phyloP scores from a whole-genome alignment of 2,329 filamentous ascomycete species.

The Thelonectria blattea region DNA sequence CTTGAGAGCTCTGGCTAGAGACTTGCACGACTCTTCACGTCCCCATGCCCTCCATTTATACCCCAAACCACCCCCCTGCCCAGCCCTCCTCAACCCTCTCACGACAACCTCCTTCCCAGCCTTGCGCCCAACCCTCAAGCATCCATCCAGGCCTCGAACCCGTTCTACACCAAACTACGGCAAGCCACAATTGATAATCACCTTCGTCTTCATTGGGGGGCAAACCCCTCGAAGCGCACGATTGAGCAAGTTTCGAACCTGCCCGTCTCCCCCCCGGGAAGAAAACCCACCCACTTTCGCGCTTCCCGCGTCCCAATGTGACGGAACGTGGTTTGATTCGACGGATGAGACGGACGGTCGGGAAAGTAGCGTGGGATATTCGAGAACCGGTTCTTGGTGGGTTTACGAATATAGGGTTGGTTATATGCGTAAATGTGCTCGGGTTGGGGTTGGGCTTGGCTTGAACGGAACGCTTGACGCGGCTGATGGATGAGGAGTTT shows the following conservation, averaged over 20 bases:
- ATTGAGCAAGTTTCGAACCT: conserved; percentile 10
- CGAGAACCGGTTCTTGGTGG: background rate
- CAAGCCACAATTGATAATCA: background rate
- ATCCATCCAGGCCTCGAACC: background rate
- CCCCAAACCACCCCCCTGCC: background rate
- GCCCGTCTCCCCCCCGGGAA: no score
- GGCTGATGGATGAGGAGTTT: background rate
- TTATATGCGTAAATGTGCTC: background rate
- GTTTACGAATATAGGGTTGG: background rate
- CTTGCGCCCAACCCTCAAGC: background rate
- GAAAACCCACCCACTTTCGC: background rate
- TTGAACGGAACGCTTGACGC: background rate
- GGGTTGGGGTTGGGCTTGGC: background rate
- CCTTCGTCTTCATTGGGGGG: background rate
- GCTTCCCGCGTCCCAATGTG: background rate
- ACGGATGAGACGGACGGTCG: background rate
- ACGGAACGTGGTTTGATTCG: background rate
- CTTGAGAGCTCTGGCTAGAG: background rate
- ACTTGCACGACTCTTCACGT: background rate
- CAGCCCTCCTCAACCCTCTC: background rate
- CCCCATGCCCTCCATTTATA: background rate
- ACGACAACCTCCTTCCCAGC: background rate
- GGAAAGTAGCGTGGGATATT: background rate
- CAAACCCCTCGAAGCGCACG: background rate
- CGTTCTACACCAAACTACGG: background rate